These are phyloP conservation scores for Globisporangium takayamanum DNA, from an alignment of 352 stramenopile species.

Conservation along the genomic window DNA sequence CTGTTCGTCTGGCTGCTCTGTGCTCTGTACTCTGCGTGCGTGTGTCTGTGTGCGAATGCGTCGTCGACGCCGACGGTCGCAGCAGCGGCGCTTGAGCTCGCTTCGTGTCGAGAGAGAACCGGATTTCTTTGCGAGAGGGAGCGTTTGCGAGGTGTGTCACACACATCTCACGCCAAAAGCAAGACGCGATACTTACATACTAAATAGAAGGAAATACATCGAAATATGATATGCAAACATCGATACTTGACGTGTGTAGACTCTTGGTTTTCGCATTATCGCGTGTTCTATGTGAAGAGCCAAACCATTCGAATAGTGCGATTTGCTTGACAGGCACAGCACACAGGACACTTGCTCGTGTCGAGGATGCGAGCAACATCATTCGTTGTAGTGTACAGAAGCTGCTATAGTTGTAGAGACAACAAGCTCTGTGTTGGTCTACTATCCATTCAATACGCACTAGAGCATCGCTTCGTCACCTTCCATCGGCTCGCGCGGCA, in stretches of 20 bases:
- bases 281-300: neutral
- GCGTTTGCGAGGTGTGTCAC: neutral
- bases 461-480: conserved; percentile 44
- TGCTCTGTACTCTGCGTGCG: neutral
- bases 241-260: neutral
- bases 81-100: neutral
- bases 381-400: conserved; percentile 7
- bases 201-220: neutral
- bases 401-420: too few species aligned
- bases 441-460: neutral
- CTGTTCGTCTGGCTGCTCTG: neutral
- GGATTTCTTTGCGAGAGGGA: conserved; percentile 1
- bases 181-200: neutral
- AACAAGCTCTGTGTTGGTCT: too few species aligned
- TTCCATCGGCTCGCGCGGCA: conserved; percentile 9
- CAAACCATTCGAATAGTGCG: neutral
- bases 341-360: too few species aligned
- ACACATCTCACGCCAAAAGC: neutral
- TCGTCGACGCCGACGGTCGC: neutral
- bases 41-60: neutral
- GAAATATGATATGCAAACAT: neutral
- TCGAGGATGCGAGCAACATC: too few species aligned
- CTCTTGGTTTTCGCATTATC: neutral
- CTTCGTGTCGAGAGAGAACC: neutral
- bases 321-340: neutral